Percentiles rank a stretch among this genome's conserved stretches.
These are phyloP conservation scores for Guadua angustifolia DNA, from an alignment of 176 grass and related monocot genomes.

Conservation along the genomic window DNA sequence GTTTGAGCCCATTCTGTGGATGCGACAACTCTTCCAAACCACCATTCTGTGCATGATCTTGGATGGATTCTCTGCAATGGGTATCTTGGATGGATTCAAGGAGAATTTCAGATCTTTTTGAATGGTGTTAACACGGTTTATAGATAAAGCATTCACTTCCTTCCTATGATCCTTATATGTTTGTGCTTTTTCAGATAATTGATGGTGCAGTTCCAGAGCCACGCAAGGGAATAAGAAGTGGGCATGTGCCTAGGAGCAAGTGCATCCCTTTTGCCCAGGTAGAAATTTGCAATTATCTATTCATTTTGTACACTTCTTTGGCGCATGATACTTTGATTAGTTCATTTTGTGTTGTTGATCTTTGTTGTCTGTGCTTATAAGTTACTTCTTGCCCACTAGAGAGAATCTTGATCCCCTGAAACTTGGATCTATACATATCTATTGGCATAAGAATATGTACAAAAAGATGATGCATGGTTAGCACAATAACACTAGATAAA, in stretches of 20 bases:
- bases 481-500: slow-evolving; percentile 8
- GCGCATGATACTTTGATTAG: slow-evolving; percentile 1
- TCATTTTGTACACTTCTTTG: slow-evolving; percentile 12
- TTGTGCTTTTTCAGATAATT: too few relatives aligned
- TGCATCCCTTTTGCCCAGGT: slow-evolving; percentile 90
- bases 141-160: too few relatives aligned
- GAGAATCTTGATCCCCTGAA: slow-evolving; percentile 73
- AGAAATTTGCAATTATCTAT: slow-evolving; percentile 35
- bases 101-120: too few relatives aligned
- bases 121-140: too few relatives aligned
- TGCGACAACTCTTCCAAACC: too few relatives aligned
- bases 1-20: too few relatives aligned
- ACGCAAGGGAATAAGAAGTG: slow-evolving; percentile 85
- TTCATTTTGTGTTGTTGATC: slow-evolving; percentile 10
- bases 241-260: slow-evolving; percentile 94
- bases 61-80: too few relatives aligned
- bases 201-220: slow-evolving; percentile 86
- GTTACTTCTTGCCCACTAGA: slow-evolving; percentile 61
- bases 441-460: slow-evolving; percentile 19
- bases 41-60: too few relatives aligned
- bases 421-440: slow-evolving; percentile 77
- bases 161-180: too few relatives aligned
- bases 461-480: slow-evolving; percentile 3
- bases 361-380: background rate
- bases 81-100: too few relatives aligned